Conservation (phyloP, 208 protist species). For the Wallacemonas collosoma region DNA sequence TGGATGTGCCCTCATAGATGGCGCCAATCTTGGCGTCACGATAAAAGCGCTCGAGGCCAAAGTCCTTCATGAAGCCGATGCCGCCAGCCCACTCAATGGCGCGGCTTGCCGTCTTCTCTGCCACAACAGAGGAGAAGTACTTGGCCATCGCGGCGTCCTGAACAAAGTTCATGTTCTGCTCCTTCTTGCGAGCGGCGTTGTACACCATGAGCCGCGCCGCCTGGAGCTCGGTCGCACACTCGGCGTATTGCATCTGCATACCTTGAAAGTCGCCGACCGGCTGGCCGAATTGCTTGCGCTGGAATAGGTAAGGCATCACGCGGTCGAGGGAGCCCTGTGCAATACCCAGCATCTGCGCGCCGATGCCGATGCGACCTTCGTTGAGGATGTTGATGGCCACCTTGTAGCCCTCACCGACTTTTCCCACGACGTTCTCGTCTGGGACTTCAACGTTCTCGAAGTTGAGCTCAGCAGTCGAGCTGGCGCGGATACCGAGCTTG, state of each 20-base stretch:
- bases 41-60: conserved; percentile 95
- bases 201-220: conserved; percentile 89
- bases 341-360: conserved; percentile 93
- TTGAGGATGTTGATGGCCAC: conserved; percentile 95
- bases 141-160: conserved; percentile 97
- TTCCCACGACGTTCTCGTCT: conserved; percentile 72
- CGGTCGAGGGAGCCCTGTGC: conserved; percentile 82
- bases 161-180: conserved; percentile 82
- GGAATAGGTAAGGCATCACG: conserved; percentile 82
- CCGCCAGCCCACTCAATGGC: conserved; percentile 95
- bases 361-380: conserved; percentile 96
- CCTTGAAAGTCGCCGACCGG: conserved; percentile 94
- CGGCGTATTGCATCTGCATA: conserved; percentile 93
- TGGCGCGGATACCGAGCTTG: conserved; percentile 95
- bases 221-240: conserved; percentile 72
- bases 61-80: conserved; percentile 96
- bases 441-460: conserved; percentile 91
- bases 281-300: conserved; percentile 94
- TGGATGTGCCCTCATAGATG: conserved; percentile 95
- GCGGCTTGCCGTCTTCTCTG: conserved; percentile 76
- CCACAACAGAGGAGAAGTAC: conserved; percentile 87
- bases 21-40: conserved; percentile 90
- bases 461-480: conserved; percentile 94
- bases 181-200: conserved; percentile 93
- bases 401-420: conserved; percentile 95